Base-by-base conservation (phyloP, 2,329 filamentous ascomycete genomes). In the Westerdykella ornata region DNA sequence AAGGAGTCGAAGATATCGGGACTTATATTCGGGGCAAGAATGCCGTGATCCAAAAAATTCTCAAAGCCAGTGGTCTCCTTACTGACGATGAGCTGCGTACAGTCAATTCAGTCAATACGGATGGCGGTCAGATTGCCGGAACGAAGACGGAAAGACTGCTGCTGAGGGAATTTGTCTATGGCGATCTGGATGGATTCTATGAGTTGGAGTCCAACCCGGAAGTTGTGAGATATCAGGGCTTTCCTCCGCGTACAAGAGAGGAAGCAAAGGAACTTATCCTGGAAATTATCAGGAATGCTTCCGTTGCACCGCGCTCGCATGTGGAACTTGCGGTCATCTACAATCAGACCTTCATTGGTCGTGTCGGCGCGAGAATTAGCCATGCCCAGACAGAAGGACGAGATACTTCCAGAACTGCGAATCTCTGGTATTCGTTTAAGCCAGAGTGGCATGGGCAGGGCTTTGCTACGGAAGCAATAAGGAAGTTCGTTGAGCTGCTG, bases 391-490 rank as follows among this genome's bases (percentile, higher is more conserved):
- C 38, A 30, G 18, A 38, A 15, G 39, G 29, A 12, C 47, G 32
- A 1, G 26, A 43, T 19, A 6, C 30, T 9, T 17, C 32, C 3
- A 40, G 41, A 3, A 57, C 54, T 26, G 46, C 55, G 0, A 41
- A 53, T 30, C 41, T 65, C 3, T 65, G 58, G 58, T 65, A 55
- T 20, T 62, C 58, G 0, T 60, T 65, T 18, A 12, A 60, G 31
- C 57, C 57, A 0, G 26, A 40, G 2, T 35, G 33, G 1, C 58
- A 64, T 17, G 55, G 60, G 0, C 45, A 49, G 22, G 60, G 61
- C 0, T 51, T 54, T 16, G 62, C 61, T 11, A 63, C 55, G 0
- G 62, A 65, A 28, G 61, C 61, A 5, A 52, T 61, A 54, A 30
- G 26, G 4, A 49, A 52, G 0, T 61, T 65, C 9, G 49, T 64